Conservation (phyloP, 768 basidiomycete genomes). For the Panus rudis region DNA sequence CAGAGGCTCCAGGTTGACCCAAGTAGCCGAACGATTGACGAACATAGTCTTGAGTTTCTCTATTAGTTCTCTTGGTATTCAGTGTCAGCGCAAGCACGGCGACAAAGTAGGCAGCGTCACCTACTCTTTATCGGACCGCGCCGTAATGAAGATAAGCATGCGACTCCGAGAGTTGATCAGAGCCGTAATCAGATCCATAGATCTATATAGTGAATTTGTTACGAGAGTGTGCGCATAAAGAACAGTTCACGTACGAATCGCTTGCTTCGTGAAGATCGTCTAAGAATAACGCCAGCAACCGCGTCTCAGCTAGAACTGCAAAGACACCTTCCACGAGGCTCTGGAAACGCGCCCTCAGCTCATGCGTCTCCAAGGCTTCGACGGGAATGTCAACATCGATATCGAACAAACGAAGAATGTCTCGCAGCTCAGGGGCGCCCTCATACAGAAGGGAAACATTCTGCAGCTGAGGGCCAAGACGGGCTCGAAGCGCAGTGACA, state of each 20-base stretch:
- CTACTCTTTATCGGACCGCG: slow-evolving; percentile 51
- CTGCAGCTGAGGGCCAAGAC: slow-evolving; percentile 62
- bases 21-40: slow-evolving; percentile 50
- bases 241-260: slow-evolving; percentile 46
- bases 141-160: slow-evolving; percentile 60
- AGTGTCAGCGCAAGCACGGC: not conserved
- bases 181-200: slow-evolving; percentile 58
- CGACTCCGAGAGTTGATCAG: slow-evolving; percentile 58
- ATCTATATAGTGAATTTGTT: slow-evolving; percentile 31
- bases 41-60: slow-evolving; percentile 53
- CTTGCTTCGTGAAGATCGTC: slow-evolving; percentile 75
- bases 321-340: slow-evolving; percentile 66
- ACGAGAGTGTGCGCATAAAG: not conserved
- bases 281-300: slow-evolving; percentile 63
- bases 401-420: slow-evolving; percentile 51
- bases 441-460: slow-evolving; percentile 67
- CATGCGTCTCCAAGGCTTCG: slow-evolving; percentile 48
- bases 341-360: slow-evolving; percentile 65
- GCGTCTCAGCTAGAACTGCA: slow-evolving; percentile 58
- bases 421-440: slow-evolving; percentile 61
- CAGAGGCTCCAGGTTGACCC: slow-evolving; percentile 62
- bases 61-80: slow-evolving; percentile 29
- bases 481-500: slow-evolving; percentile 48
- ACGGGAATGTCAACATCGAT: slow-evolving; percentile 43
- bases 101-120: slow-evolving; percentile 11